A percentile compares a stretch with the other conserved stretches of the same genome.
phyloP scores from a whole-genome alignment of 2,329 filamentous ascomycete species.

The Aspergillus novofumigatus region DNA sequence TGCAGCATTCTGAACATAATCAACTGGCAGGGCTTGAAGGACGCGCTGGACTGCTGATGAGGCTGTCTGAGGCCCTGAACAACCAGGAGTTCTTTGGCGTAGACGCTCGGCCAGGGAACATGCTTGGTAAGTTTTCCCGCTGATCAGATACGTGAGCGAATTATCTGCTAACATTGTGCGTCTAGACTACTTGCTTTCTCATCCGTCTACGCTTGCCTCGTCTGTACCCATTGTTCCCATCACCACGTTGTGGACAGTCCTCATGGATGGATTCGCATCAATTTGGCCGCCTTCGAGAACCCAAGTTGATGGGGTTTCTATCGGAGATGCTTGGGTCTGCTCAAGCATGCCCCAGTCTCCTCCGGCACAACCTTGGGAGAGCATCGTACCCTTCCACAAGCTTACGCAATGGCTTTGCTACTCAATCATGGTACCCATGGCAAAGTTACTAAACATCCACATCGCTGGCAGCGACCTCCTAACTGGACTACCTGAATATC shows the following conservation, averaged over 20 bases:
- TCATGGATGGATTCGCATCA: constrained; percentile 78
- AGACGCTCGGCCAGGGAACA: constrained; percentile 82
- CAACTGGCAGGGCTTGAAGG: constrained; percentile 81
- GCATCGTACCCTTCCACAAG: constrained; percentile 88
- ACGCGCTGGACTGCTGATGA: constrained; percentile 71
- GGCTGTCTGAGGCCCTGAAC: constrained; percentile 70
- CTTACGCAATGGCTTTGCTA: constrained; percentile 93
- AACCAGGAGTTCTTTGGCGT: constrained; percentile 81
- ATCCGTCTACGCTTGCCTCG: constrained; percentile 82
- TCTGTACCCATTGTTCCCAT: constrained; percentile 83
- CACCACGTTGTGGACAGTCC: constrained; percentile 82
- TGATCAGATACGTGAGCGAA: background rate
- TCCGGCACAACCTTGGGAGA: constrained; percentile 68
- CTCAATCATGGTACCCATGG: constrained; percentile 89
- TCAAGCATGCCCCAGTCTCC: constrained; percentile 69
- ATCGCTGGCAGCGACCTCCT: constrained; percentile 77
- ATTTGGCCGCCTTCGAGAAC: constrained; percentile 91
- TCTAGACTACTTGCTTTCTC: constrained; percentile 83
- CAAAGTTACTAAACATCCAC: constrained; percentile 71
- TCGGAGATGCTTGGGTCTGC: constrained; percentile 95
- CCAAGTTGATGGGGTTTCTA: constrained; percentile 75
- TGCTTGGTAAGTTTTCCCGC: constrained; percentile 66
- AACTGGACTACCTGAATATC: constrained; percentile 86
- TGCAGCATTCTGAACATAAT: constrained; percentile 80
- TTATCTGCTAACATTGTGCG: constrained; percentile 3